Conservation (phyloP, 805 yeast genomes). For the Danielia oregonensis region DNA sequence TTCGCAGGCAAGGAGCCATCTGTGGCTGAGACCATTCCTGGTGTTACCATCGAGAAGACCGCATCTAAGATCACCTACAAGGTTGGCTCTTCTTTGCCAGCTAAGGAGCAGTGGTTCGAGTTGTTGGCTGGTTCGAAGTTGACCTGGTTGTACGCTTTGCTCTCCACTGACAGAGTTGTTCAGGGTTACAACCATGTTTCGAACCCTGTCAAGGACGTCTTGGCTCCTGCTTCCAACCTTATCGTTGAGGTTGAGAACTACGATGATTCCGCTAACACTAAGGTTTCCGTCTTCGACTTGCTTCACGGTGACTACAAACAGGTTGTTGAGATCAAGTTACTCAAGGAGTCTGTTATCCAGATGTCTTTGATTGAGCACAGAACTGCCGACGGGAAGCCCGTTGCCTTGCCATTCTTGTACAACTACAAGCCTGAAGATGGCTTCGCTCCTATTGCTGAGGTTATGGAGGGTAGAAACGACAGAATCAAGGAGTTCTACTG, state of each 20-base stretch:
- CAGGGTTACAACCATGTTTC: conserved; percentile 78
- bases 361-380: conserved; percentile 82
- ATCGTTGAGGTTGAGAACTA: conserved; percentile 55
- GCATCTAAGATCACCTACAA: conserved; percentile 32
- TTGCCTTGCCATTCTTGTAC: conserved; percentile 73
- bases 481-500: conserved; percentile 96
- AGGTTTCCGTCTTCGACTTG: conserved; percentile 62
- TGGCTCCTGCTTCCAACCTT: conserved; percentile 65
- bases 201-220: conserved; percentile 77
- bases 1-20: conserved; percentile 66
- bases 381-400: conserved; percentile 73
- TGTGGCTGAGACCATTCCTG: conserved; percentile 18
- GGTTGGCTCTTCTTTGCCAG: conserved; percentile 34
- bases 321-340: conserved; percentile 60
- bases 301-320: conserved; percentile 67
- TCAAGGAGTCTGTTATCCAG: conserved; percentile 52
- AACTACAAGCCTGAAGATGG: conserved; percentile 81
- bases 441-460: conserved; percentile 92
- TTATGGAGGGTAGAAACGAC: conserved; percentile 84
- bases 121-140: conserved; percentile 73
- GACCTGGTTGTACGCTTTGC: conserved; percentile 90
- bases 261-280: conserved; percentile 52
- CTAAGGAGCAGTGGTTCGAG: conserved; percentile 60
- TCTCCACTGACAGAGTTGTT: conserved; percentile 73
- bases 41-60: conserved; percentile 32